Percentiles rank a stretch among this genome's conserved stretches.
phyloP scores from a whole-genome alignment of 306 rosid genomes.

The Prosopis cineraria region DNA sequence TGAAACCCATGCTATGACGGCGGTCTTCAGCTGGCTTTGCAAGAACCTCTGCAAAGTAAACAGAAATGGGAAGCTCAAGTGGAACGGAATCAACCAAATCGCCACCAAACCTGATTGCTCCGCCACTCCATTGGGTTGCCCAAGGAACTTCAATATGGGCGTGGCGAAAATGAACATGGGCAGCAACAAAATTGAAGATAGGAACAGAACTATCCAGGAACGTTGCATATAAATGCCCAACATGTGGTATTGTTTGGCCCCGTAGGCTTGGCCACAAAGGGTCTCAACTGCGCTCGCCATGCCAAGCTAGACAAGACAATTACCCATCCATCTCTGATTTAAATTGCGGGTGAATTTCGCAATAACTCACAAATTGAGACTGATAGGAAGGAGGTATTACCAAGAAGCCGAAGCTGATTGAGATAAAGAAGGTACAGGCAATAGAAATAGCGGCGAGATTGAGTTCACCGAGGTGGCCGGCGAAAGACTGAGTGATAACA shows the following conservation, averaged over 20 bases:
- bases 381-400: constrained; percentile 27
- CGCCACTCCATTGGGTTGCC: constrained; percentile 53
- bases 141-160: constrained; percentile 61
- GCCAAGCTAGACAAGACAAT: constrained; percentile 54
- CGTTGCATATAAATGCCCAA: constrained; percentile 68
- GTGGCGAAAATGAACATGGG: constrained; percentile 62
- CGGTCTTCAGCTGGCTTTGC: constrained; percentile 63
- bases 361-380: background rate
- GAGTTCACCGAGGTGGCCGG: constrained; percentile 70
- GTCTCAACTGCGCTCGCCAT: constrained; percentile 84
- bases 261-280: constrained; percentile 76
- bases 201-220: constrained; percentile 66
- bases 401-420: constrained; percentile 69
- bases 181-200: constrained; percentile 48
- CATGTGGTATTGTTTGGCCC: constrained; percentile 58
- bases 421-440: constrained; percentile 62
- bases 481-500: constrained; percentile 61
- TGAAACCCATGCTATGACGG: constrained; percentile 54
- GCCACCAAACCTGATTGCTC: constrained; percentile 62
- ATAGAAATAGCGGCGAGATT: constrained; percentile 73
- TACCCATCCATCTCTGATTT: background rate
- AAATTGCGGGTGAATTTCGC: background rate
- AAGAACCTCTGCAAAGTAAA: constrained; percentile 69
- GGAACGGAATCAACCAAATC: constrained; percentile 66
- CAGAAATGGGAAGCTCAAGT: constrained; percentile 67